phyloP scores from a whole-genome alignment of 306 rosid species.

The Quercus aquifolioides region DNA sequence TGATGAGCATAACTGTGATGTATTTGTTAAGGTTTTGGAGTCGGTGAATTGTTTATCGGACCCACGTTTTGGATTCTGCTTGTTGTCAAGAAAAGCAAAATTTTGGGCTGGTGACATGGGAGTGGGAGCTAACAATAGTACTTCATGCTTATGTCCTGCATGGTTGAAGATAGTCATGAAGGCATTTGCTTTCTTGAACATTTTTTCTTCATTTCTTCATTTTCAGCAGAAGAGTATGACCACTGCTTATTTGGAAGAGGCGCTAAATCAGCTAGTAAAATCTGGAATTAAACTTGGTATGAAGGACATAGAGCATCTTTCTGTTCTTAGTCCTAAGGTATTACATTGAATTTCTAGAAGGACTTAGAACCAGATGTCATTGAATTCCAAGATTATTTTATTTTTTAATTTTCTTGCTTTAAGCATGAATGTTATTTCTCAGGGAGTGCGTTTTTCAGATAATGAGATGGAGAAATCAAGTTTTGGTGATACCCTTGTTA shows the following conservation, averaged over 20 bases:
- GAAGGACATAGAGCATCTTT: conserved; percentile 59
- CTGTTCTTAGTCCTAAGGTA: conserved; percentile 76
- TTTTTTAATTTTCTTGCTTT: neutral
- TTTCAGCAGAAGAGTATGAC: conserved; percentile 40
- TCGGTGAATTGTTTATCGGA: conserved; percentile 60
- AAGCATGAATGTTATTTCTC: neutral
- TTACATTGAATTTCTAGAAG: conserved; percentile 10
- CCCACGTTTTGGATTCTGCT: conserved; percentile 56
- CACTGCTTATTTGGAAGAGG: conserved; percentile 43
- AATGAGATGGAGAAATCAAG: conserved; percentile 31
- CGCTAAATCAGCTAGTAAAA: conserved; percentile 44
- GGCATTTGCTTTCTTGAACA: conserved; percentile 70
- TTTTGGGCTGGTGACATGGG: conserved; percentile 26
- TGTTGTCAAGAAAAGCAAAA: conserved; percentile 43
- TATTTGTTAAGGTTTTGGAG: conserved; percentile 52
- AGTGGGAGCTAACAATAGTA: conserved; percentile 7
- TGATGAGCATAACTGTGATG: conserved; percentile 40
- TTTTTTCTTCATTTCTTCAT: conserved; percentile 55
- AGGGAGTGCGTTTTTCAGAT: conserved; percentile 57
- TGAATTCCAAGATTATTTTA: neutral
- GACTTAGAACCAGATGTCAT: neutral
- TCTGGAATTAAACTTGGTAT: conserved; percentile 48
- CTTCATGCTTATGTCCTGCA: conserved; percentile 65
- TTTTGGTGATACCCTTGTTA: conserved; percentile 44
- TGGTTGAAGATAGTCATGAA: conserved; percentile 79